Conservation (phyloP, 805 yeast genomes). For the Lipomyces lipofer region DNA sequence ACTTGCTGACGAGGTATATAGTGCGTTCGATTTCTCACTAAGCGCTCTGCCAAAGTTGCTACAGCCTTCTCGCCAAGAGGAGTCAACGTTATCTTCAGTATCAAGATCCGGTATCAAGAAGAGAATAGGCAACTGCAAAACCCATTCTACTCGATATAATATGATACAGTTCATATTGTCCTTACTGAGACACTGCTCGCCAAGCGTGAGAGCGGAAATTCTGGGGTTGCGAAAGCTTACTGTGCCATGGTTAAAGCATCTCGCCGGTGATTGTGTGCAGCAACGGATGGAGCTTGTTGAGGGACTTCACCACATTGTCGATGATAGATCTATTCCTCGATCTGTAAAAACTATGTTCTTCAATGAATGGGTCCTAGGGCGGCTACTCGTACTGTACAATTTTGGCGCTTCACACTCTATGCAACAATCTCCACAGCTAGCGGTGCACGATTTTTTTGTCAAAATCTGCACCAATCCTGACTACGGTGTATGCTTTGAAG, state of each 20-base stretch:
- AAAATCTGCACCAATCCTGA: constrained; percentile 22
- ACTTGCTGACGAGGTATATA: constrained; percentile 57
- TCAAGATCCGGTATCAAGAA: background rate
- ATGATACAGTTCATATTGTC: constrained; percentile 64
- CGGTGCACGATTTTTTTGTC: constrained; percentile 33
- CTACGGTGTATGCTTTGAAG: constrained; percentile 39
- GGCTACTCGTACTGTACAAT: constrained; percentile 55
- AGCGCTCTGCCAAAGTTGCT: constrained; percentile 63
- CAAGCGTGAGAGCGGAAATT: constrained; percentile 64
- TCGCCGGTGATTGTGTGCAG: constrained; percentile 55
- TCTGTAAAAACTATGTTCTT: constrained; percentile 72
- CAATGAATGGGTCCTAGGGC: constrained; percentile 70
- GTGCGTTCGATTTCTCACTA: constrained; percentile 66
- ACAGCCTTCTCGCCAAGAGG: constrained; percentile 11
- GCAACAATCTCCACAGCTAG: constrained; percentile 53
- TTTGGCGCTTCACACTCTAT: constrained; percentile 47
- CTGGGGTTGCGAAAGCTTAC: constrained; percentile 58
- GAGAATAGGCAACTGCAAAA: constrained; percentile 28
- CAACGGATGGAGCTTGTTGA: constrained; percentile 52
- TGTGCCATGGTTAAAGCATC: constrained; percentile 66
- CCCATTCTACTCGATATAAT: constrained; percentile 59
- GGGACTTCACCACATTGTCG: constrained; percentile 47
- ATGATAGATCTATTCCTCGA: constrained; percentile 62
- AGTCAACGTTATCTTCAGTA: background rate
- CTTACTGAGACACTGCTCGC: constrained; percentile 51